Evolutionary conservation across 2,329 filamentous ascomycete species (phyloP).

Genomic region (Sclerotinia minor): DNA sequence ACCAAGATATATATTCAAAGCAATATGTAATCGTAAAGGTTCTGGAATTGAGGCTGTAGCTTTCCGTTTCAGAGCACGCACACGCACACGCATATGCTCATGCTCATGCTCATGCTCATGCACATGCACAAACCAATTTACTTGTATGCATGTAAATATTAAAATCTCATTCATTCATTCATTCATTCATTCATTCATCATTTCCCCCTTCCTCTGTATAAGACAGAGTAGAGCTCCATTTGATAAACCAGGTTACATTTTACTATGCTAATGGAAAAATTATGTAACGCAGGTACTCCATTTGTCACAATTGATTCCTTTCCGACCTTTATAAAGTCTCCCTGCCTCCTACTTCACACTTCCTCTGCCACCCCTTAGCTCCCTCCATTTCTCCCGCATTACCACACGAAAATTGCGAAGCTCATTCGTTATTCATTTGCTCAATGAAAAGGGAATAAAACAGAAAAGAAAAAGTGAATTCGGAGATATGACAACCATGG

Average conservation of each 20-base stretch:
- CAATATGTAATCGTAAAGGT: neutral
- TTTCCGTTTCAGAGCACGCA: no score
- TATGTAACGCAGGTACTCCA: neutral
- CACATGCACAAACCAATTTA: neutral
- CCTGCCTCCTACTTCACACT: slow-evolving; percentile 11
- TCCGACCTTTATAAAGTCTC: neutral
- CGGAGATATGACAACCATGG: slow-evolving; percentile 24
- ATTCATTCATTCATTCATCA: neutral
- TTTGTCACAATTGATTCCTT: neutral
- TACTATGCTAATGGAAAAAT: neutral
- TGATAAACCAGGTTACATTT: slow-evolving; percentile 13
- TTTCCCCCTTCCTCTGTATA: neutral
- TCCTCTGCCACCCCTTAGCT: slow-evolving; percentile 1
- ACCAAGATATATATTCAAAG: neutral
- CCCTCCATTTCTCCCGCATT: slow-evolving; percentile 14
- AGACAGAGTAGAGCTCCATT: neutral
- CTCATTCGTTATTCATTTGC: slow-evolving; percentile 16
- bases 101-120: no score
- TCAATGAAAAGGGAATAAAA: slow-evolving; percentile 13
- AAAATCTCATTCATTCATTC: neutral
- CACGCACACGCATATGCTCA: neutral
- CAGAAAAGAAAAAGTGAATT: slow-evolving; percentile 7
- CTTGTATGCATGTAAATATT: neutral
- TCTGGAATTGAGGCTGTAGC: no score
- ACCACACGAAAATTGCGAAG: slow-evolving; percentile 14